A percentile compares a stretch with the other conserved stretches of the same genome.
Conservation (phyloP, 768 basidiomycete species). For the Hericium coralloides region DNA sequence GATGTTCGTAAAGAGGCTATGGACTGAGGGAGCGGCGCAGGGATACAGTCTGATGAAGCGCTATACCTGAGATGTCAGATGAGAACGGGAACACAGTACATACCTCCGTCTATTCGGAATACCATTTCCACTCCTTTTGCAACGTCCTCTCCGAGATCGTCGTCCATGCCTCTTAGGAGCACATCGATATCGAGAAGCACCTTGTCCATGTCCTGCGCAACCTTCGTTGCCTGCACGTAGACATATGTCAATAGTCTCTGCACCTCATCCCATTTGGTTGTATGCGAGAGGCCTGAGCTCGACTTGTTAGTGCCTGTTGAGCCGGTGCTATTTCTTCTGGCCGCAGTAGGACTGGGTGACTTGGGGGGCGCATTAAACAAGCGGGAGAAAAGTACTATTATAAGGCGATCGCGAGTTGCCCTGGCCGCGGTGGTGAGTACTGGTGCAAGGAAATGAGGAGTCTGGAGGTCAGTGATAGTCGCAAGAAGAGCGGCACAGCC, state of each 20-base stretch:
- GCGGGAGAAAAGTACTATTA: constrained; percentile 57
- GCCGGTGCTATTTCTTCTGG: constrained; percentile 1
- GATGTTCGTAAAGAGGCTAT: constrained; percentile 8
- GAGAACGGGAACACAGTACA: constrained; percentile 8
- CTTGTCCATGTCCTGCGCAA: constrained; percentile 57
- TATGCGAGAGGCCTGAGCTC: constrained; percentile 25
- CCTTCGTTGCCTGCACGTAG: constrained; percentile 79
- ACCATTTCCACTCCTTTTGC: constrained; percentile 26
- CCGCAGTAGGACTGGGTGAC: constrained; percentile 2
- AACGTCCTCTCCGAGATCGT: constrained; percentile 30
- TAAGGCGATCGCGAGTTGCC: constrained; percentile 39
- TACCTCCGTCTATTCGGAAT: constrained; percentile 14
- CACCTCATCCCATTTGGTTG: constrained; percentile 51
- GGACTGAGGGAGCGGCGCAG: constrained; percentile 13
- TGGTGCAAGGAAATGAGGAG: constrained; percentile 47
- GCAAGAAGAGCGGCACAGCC: constrained; percentile 40
- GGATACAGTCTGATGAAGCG: constrained; percentile 10
- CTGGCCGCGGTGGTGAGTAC: constrained; percentile 42
- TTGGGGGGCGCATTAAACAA: constrained; percentile 35
- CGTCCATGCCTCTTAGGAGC: constrained; percentile 50
- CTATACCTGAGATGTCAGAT: neutral
- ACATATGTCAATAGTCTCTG: constrained; percentile 74
- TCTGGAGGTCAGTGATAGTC: constrained; percentile 38
- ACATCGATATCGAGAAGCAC: constrained; percentile 75
- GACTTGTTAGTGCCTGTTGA: constrained; percentile 7